These are phyloP conservation scores for Parietaria judaica DNA, from an alignment of 306 rosid genomes.

Conservation along the genomic window DNA sequence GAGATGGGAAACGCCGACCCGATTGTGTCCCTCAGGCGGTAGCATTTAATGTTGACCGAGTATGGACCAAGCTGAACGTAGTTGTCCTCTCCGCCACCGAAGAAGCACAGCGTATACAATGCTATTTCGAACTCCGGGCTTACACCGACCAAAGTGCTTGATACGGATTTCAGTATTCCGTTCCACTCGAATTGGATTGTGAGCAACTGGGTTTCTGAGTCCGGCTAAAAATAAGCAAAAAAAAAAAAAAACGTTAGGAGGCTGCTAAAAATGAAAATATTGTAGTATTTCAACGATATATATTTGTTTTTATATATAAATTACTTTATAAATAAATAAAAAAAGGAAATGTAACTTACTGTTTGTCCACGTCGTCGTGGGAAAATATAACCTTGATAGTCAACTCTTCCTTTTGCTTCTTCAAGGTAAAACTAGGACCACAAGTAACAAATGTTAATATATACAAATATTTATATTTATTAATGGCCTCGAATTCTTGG, in stretches of 20 bases:
- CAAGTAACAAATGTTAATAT: conserved; percentile 1
- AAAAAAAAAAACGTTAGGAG: conserved; percentile 4
- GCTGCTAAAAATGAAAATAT: not conserved
- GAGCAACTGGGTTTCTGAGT: conserved; percentile 79
- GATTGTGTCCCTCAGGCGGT: conserved; percentile 50
- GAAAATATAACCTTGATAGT: conserved; percentile 90
- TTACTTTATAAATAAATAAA: not conserved
- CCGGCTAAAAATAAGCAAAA: conserved; percentile 63
- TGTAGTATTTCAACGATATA: too few relatives aligned
- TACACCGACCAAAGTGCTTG: conserved; percentile 91
- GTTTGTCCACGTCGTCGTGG: conserved; percentile 66
- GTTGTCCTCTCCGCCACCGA: conserved; percentile 66
- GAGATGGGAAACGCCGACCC: conserved; percentile 84
- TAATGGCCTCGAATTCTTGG: too few relatives aligned
- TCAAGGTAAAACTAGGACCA: conserved; percentile 77
- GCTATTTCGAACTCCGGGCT: conserved; percentile 98
- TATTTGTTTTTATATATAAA: too few relatives aligned
- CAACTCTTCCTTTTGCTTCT: conserved; percentile 77
- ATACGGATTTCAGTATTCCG: conserved; percentile 78
- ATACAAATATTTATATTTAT: too few relatives aligned
- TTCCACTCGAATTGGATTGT: conserved; percentile 94
- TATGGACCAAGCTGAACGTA: conserved; percentile 80
- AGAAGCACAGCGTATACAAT: conserved; percentile 79
- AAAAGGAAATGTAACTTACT: conserved; percentile 42
- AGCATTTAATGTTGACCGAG: conserved; percentile 73